A percentile compares a stretch with the other conserved stretches of the same genome.
phyloP scores from a whole-genome alignment of 106 monocot genomes.

The Ottelia alismoides region DNA sequence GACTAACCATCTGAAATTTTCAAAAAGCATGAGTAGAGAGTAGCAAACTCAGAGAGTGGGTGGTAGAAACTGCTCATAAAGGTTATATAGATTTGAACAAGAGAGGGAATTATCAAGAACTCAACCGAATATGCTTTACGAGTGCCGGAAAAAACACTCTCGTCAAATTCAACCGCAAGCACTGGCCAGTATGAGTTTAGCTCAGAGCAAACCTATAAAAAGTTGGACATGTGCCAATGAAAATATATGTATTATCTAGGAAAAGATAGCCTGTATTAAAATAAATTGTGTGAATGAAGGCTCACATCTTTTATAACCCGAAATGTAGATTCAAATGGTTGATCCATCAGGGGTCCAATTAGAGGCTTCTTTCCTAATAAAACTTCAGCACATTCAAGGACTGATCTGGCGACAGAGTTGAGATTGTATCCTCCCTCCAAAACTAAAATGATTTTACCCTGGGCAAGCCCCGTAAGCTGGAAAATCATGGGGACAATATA shows the following conservation, averaged over 20 bases:
- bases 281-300: neutral
- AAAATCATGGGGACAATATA: conserved; percentile 13
- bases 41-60: neutral
- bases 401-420: conserved; percentile 75
- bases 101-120: conserved; percentile 10
- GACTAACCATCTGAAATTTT: conserved; percentile 4
- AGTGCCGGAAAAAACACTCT: conserved; percentile 17
- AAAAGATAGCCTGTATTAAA: neutral
- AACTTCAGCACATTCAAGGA: conserved; percentile 72
- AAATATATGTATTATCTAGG: neutral
- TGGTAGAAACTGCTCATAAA: neutral
- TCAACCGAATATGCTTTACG: conserved; percentile 15
- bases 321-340: conserved; percentile 84
- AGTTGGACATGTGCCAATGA: neutral
- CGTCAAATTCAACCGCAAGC: conserved; percentile 35
- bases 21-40: too few relatives aligned
- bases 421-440: conserved; percentile 99
- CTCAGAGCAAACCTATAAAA: conserved; percentile 61
- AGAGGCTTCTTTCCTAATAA: conserved; percentile 42
- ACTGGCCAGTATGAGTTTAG: conserved; percentile 70
- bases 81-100: neutral
- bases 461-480: conserved; percentile 73
- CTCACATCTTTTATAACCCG: conserved; percentile 63
- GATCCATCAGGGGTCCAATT: conserved; percentile 17
- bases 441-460: conserved; percentile 82